Evolutionary conservation across 2,329 filamentous ascomycete genomes (phyloP), one percentile per base, ranked within the genome.

Genomic region (Nemania sp.): DNA sequence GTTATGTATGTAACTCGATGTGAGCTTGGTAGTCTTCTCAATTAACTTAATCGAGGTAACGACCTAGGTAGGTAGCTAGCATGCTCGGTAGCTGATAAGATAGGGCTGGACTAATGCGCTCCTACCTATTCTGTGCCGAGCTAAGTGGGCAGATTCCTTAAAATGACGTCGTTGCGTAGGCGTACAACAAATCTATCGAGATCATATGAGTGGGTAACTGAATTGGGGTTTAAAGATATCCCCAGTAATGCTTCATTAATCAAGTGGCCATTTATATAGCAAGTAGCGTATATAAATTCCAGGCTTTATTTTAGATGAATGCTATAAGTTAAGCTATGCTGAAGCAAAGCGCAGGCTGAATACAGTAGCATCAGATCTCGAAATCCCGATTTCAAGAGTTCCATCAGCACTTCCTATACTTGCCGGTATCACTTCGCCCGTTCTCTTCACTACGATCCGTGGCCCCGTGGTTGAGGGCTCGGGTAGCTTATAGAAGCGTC

Each of bases 401-500:
- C 80, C 80, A 54, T 82, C 79, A 11, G 72, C 77, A 56, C 75
- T 81, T 68, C 74, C 77, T 27, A 84, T 76, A 64, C 81, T 84
- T 7, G 72, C 61, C 2, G 79, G 74, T 51, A 85, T 82, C 68
- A 72, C 81, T 58, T 81, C 83, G 55, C 83, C 83, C 78, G 83
- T 88, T 73, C 82, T 86, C 69, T 84, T 82, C 45, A 92, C 77
- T 62, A 87, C 80, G 73, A 92, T 87, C 71, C 82, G 86, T 75
- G 83, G 80, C n/a, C 79, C 79, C 2, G 88, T 82, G 29, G 53
- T 26, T 45, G 49, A 43, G 27, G 82, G 80, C 77, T 91, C 73
- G 77, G 80, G 78, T 18, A 83, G 78, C 38, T 77, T 76, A 75
- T 90, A 90, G 74, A 90, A 90, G 4, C 75, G 77, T 51, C 87